Conservation (phyloP, 352 stramenopile genomes). For the Plasmopara viticola region DNA sequence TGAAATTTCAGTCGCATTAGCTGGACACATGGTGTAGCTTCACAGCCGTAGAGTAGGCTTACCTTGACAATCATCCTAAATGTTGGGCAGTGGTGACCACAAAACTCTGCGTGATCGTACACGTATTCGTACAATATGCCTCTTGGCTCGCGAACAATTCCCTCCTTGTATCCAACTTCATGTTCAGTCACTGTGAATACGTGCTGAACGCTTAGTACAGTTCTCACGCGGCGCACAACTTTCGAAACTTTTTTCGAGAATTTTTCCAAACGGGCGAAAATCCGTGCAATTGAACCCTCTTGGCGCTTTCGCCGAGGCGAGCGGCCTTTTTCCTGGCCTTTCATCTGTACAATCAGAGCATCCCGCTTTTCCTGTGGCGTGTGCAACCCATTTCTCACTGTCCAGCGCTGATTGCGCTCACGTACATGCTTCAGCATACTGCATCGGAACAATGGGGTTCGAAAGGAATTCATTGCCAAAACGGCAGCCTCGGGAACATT, state of each 20-base stretch:
- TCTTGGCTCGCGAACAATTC: slow-evolving; percentile 72
- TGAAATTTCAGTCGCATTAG: not conserved
- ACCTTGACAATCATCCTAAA: slow-evolving; percentile 61
- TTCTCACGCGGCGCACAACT: slow-evolving; percentile 30
- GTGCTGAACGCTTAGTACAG: slow-evolving; percentile 60
- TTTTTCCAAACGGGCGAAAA: slow-evolving; percentile 30
- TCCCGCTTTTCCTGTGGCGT: slow-evolving; percentile 35
- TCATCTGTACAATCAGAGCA: slow-evolving; percentile 51
- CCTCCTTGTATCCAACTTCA: slow-evolving; percentile 34
- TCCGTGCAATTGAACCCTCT: slow-evolving; percentile 12
- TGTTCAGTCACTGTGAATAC: slow-evolving; percentile 43
- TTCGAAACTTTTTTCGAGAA: slow-evolving; percentile 58
- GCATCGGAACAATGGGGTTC: slow-evolving; percentile 62
- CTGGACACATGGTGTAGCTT: not conserved
- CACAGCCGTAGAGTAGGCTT: not conserved
- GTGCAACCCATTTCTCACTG: slow-evolving; percentile 40
- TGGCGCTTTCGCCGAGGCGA: slow-evolving; percentile 24
- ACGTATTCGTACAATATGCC: slow-evolving; percentile 78
- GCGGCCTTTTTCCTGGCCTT: slow-evolving; percentile 27
- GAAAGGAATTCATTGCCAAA: slow-evolving; percentile 67
- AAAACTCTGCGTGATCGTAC: slow-evolving; percentile 74
- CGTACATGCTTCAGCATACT: slow-evolving; percentile 40
- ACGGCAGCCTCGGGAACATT: slow-evolving; percentile 55
- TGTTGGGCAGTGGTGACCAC: slow-evolving; percentile 48
- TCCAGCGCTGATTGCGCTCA: slow-evolving; percentile 64